Percentiles rank a stretch among this genome's conserved stretches.
phyloP scores from a whole-genome alignment of 106 monocot genomes.

The Acorus gramineus region DNA sequence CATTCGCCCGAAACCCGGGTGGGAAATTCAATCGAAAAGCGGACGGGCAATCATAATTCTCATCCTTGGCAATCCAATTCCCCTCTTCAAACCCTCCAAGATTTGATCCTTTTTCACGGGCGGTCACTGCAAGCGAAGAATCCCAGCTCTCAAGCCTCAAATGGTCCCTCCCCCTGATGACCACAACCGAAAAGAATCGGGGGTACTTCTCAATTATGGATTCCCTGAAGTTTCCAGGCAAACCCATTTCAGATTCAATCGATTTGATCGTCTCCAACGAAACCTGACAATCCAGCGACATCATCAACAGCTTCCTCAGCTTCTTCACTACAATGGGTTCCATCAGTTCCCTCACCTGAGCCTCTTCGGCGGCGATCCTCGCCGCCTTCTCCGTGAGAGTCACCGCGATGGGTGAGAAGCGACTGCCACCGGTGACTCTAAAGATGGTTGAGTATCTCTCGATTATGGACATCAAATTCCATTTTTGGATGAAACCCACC shows the following conservation, averaged over 20 bases:
- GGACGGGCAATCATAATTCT: conserved; percentile 57
- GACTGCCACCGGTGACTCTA: conserved; percentile 53
- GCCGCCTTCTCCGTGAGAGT: conserved; percentile 46
- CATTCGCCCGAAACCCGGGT: conserved; percentile 71
- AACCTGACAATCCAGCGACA: conserved; percentile 82
- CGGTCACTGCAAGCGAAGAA: conserved; percentile 63
- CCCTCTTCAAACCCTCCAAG: conserved; percentile 1
- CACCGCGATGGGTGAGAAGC: conserved; percentile 47
- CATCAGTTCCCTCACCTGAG: conserved; percentile 40
- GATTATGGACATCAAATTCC: conserved; percentile 70
- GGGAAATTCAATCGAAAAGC: conserved; percentile 62
- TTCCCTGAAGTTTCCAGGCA: conserved; percentile 39
- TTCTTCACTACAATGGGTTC: conserved; percentile 68
- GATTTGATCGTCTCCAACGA: conserved; percentile 69
- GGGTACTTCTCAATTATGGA: conserved; percentile 55
- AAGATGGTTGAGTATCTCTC: conserved; percentile 66
- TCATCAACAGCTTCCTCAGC: conserved; percentile 77
- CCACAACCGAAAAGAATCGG: conserved; percentile 40
- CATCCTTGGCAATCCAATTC: conserved; percentile 40
- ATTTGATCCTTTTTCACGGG: conserved; percentile 61
- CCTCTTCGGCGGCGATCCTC: conserved; percentile 39
- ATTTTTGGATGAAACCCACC: conserved; percentile 81
- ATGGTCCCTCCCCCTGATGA: conserved; percentile 30
- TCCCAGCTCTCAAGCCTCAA: conserved; percentile 91
- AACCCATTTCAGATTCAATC: conserved; percentile 51